Conservation (phyloP, 163 green algal genomes). For the Botryococcus braunii region DNA sequence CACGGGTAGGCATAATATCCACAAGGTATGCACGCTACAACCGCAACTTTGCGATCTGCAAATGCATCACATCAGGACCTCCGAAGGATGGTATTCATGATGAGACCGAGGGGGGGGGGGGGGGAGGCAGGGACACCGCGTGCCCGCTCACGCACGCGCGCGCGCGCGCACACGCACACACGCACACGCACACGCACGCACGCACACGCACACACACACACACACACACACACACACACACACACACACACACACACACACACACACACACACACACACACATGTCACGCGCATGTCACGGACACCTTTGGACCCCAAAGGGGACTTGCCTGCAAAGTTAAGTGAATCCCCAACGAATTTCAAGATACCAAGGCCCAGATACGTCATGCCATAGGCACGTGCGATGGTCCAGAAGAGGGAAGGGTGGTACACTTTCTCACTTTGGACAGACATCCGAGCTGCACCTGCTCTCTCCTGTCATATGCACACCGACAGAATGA, state of each 20-base stretch:
- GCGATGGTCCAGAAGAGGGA: constrained; percentile 52
- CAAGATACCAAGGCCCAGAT: constrained; percentile 42
- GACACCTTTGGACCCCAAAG: background rate
- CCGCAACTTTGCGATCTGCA: background rate
- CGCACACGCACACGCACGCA: background rate
- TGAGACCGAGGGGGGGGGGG: too few relatives aligned
- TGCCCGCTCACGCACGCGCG: too few relatives aligned
- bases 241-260: background rate
- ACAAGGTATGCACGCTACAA: background rate
- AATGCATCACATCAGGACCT: background rate
- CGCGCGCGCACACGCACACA: background rate
- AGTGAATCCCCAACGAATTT: constrained; percentile 63
- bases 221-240: background rate
- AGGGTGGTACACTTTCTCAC: constrained; percentile 3
- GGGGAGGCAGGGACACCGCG: too few relatives aligned
- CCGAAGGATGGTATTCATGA: background rate
- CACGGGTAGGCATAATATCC: background rate
- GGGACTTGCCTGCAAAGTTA: constrained; percentile 34
- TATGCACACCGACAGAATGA: background rate
- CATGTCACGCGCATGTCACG: background rate
- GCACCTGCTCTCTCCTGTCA: constrained; percentile 1
- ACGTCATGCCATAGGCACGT: constrained; percentile 38
- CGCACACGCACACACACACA: background rate
- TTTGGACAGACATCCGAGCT: background rate
- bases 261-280: background rate